These are phyloP conservation scores for Physaria fendleri DNA, from an alignment of 345 rosid species.

Conservation along the genomic window DNA sequence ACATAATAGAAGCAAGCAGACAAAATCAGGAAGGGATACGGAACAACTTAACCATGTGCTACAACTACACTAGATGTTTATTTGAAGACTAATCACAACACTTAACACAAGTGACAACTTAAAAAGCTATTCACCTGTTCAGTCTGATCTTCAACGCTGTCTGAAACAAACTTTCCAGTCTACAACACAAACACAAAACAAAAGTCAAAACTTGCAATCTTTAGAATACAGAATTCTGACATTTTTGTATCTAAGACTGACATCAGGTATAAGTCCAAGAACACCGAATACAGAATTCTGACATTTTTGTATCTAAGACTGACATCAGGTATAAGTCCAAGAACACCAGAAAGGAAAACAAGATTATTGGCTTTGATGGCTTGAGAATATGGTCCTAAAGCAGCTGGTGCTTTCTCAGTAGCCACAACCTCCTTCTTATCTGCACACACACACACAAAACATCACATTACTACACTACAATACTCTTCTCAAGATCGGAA, in stretches of 20 bases:
- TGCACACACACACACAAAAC: too few species aligned
- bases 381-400: too few species aligned
- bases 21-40: background rate
- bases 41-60: background rate
- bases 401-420: too few species aligned
- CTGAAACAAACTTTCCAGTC: slow-evolving; percentile 78
- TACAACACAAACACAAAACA: too few species aligned
- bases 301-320: background rate
- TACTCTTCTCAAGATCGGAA: too few species aligned
- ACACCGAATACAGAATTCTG: background rate
- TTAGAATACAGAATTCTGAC: background rate
- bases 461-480: too few species aligned
- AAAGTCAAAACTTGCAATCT: slow-evolving; percentile 7
- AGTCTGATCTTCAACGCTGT: slow-evolving; percentile 67
- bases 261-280: slow-evolving; percentile 79
- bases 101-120: background rate
- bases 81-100: background rate
- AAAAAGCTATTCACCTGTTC: slow-evolving; percentile 54
- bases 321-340: slow-evolving; percentile 96
- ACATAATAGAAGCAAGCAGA: background rate
- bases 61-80: background rate
- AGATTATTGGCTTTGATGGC: too few species aligned
- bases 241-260: slow-evolving; percentile 21
- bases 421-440: too few species aligned
- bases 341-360: too few species aligned